phyloP scores from a whole-genome alignment of 78 protist species.

The Tieghemostelium lacteum region DNA sequence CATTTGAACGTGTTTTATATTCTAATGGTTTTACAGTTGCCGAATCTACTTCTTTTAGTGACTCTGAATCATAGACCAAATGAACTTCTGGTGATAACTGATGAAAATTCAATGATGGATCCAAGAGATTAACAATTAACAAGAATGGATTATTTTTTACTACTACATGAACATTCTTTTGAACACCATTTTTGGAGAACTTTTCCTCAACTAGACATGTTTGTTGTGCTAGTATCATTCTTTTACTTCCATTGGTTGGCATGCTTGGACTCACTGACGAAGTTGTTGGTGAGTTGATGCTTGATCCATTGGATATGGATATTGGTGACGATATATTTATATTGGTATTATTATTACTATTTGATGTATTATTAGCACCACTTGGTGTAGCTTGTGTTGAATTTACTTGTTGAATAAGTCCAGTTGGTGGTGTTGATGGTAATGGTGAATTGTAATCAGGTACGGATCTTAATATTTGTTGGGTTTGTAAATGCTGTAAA shows the following conservation, averaged over 20 bases:
- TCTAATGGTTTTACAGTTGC: conserved; percentile 78
- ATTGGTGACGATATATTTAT: conserved; percentile 39
- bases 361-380: background rate
- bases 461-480: conserved; percentile 35
- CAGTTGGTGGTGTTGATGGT: background rate
- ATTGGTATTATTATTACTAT: conserved; percentile 12
- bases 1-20: conserved; percentile 76
- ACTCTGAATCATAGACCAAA: conserved; percentile 64
- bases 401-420: background rate
- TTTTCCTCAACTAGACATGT: conserved; percentile 72
- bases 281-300: conserved; percentile 34
- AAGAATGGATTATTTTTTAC: conserved; percentile 80
- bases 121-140: conserved; percentile 19
- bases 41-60: conserved; percentile 75
- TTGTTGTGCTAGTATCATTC: conserved; percentile 58
- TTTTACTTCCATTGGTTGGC: conserved; percentile 16
- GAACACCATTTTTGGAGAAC: conserved; percentile 75
- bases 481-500: conserved; percentile 20
- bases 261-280: background rate
- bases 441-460: conserved; percentile 37
- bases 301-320: conserved; percentile 17
- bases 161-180: conserved; percentile 79
- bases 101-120: conserved; percentile 46
- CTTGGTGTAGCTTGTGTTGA: background rate
- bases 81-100: conserved; percentile 65